A percentile compares a stretch with the other conserved stretches of the same genome.
These are phyloP conservation scores for Helminthosporium solani DNA, from an alignment of 2,329 filamentous ascomycete species.

Conservation along the genomic window DNA sequence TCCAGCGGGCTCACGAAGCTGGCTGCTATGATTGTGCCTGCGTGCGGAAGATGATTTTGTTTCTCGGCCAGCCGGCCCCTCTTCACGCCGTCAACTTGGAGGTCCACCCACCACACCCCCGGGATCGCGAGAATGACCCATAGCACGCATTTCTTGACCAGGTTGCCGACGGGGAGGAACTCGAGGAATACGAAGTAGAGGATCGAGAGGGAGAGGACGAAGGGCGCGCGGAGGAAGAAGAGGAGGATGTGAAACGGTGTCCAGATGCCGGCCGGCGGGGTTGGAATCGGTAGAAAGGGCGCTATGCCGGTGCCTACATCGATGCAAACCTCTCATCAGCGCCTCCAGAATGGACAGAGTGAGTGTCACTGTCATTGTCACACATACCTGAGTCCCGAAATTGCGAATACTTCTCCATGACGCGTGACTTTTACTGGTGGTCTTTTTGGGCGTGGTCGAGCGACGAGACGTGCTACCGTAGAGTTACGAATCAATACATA, in stretches of 20 bases:
- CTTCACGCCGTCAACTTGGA: slow-evolving; percentile 96
- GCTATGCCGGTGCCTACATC: slow-evolving; percentile 84
- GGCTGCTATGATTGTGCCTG: slow-evolving; percentile 79
- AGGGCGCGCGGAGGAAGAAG: slow-evolving; percentile 76
- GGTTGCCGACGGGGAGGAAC: slow-evolving; percentile 70
- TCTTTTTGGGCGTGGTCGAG: neutral
- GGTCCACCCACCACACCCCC: slow-evolving; percentile 96
- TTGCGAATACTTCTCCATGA: slow-evolving; percentile 93
- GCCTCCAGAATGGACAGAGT: no score
- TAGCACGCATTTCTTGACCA: slow-evolving; percentile 77
- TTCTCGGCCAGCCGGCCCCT: slow-evolving; percentile 48
- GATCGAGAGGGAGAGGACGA: slow-evolving; percentile 67
- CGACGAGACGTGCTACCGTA: neutral
- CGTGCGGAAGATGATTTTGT: slow-evolving; percentile 68
- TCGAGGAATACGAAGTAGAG: slow-evolving; percentile 81
- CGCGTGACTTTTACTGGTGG: neutral
- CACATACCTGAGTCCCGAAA: slow-evolving; percentile 79
- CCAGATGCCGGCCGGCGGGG: slow-evolving; percentile 62
- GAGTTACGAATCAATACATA: neutral
- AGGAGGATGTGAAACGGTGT: slow-evolving; percentile 68
- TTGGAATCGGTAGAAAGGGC: slow-evolving; percentile 83
- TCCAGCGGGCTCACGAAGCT: slow-evolving; percentile 93
- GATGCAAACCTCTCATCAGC: slow-evolving; percentile 13
- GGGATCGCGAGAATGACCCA: slow-evolving; percentile 87
- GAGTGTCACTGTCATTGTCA: neutral